Evolutionary conservation across 2,329 filamentous ascomycete genomes (phyloP), one percentile per base, ranked within the genome.

Genomic region (Stachybotrys elegans): DNA sequence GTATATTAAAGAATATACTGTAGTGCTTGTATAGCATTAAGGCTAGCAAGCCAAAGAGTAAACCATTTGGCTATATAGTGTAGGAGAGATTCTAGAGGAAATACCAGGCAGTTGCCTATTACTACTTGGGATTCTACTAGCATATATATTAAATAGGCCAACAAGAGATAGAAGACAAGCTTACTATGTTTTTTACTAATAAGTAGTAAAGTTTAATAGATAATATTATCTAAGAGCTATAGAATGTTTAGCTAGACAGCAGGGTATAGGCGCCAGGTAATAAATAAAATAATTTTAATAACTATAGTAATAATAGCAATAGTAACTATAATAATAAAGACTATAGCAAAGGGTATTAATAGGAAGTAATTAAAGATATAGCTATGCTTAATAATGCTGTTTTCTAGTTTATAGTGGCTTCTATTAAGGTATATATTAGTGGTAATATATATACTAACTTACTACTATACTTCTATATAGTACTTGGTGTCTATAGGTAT

Each of bases 361-460:
- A n/a, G n/a, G n/a, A n/a, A n/a, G n/a, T n/a, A n/a, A n/a, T n/a
- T 16, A 35, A 29, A 9, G n/a, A 29, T 29, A 29, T 42, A 22
- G 23, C 27, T 6, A 19, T 21, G 20, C 45, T 50, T 13, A 40
- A 50, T 31, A 9, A 19, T 31, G 48, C 43, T 22, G 29, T 46
- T 4, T 50, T 50, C 29, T 6, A 4, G 14, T 51, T 47, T 16
- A 45, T 51, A 4, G 34, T 44, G 14, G 42, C 46, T 43, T 48
- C 42, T 6, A 43, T 51, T 19, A 47, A 51, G 12, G 11, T 23
- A 12, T 22, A 42, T 6, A 25, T 49, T n/a, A 43, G 48, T 5
- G 47, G 46, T 6, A 46, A 48, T 19, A 22, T 32, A 36, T 51
- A 49, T 38, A 46, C n/a, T n/a, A 51, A 43, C 44, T 19, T 40